These are phyloP conservation scores for Fonsecaea monophora DNA, from an alignment of 2,329 filamentous ascomycete species.

Conservation along the genomic window DNA sequence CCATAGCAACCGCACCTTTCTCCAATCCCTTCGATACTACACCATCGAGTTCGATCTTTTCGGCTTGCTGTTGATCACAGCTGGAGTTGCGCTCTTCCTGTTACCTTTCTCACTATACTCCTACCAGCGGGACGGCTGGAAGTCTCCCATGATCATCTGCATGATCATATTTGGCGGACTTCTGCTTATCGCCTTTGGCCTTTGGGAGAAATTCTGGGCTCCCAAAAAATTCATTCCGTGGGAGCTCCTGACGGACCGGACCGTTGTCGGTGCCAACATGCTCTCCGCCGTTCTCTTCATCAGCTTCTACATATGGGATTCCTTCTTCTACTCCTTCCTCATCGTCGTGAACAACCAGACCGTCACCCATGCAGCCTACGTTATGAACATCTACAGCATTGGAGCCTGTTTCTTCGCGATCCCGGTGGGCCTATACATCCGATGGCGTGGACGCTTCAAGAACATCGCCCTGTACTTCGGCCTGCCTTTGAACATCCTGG, in stretches of 20 bases:
- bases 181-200: conserved; percentile 59
- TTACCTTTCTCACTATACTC: conserved; percentile 67
- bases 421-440: conserved; percentile 52
- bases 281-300: conserved; percentile 56
- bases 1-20: conserved; percentile 45
- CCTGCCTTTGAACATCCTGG: conserved; percentile 58
- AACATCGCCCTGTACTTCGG: conserved; percentile 57
- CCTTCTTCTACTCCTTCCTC: conserved; percentile 61
- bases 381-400: conserved; percentile 50
- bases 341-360: conserved; percentile 58
- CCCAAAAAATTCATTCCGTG: conserved; percentile 62
- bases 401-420: conserved; percentile 66
- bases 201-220: conserved; percentile 62
- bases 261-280: conserved; percentile 59
- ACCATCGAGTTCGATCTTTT: conserved; percentile 64
- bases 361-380: conserved; percentile 51
- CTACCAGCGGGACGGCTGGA: conserved; percentile 54
- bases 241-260: conserved; percentile 54
- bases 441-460: conserved; percentile 59
- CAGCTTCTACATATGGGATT: conserved; percentile 58
- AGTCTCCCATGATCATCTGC: conserved; percentile 54
- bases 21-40: conserved; percentile 59
- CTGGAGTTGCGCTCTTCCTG: conserved; percentile 67
- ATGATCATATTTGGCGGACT: conserved; percentile 62
- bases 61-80: conserved; percentile 65